Evolutionary conservation across 208 protist species (phyloP), one percentile per base, ranked within the genome.

Genomic region (Crithidia bombi): DNA sequence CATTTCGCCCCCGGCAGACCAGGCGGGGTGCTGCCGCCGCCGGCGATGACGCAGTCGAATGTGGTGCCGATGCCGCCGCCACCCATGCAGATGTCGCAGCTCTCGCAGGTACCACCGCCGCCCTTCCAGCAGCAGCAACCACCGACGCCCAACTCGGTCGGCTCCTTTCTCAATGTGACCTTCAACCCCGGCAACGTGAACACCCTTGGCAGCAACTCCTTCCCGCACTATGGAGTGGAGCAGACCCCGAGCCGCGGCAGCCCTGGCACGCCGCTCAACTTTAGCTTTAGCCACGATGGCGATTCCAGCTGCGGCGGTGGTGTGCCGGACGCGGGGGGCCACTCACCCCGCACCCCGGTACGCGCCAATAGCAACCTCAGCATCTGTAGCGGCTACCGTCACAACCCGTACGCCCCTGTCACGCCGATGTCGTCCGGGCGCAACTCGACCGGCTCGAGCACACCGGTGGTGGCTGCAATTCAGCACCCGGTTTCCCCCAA

Each of bases 401-500:
- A 90, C 72, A 90, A 90, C 79, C 85, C 85, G 1, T 90, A 90
- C 68, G 84, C 81, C 4, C 80, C 81, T 1, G 65, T 90, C 3
- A 90, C 84, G 23, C 84, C 84, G 26, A 54, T 89, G 17, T 82
- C 72, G 7, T 79, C 75, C 1, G 28, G 12, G 21, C 54, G 46
- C 33, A 75, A 65, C 61, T 73, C 69, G 7, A 61, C 77, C 19
- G 67, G 71, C 1, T 71, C 77, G 9, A 73, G 66, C 54, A 78
- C 69, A 3, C 68, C 68, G 3, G 33, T 79, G 21, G 61, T 58
- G 17, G 36, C 67, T 7, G 23, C 55, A 21, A 51, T 75, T 7
- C 38, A 49, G 47, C 32, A 62, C 55, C 69, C 68, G 12, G 9
- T 41, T 3, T 30, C 63, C n/a, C 63, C 69, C 25, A 55, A 50